phyloP scores from a whole-genome alignment of 495 filamentous ascomycete genomes.

The Hyaloscypha hepaticicola region DNA sequence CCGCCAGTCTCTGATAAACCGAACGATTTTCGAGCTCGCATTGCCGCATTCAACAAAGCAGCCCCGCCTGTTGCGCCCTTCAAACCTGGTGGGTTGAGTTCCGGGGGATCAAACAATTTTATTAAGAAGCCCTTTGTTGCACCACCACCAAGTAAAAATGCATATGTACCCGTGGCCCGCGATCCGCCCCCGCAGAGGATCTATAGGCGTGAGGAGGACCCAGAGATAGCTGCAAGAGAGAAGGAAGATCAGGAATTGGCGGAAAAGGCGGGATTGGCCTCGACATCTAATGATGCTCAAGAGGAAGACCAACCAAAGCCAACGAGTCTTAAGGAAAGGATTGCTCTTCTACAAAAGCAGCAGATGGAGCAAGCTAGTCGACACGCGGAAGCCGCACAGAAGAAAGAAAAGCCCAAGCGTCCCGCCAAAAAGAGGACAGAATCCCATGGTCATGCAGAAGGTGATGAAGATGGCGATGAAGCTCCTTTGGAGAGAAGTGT shows the following conservation, averaged over 20 bases:
- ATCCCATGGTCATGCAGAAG: slow-evolving; percentile 39
- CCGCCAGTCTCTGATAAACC: slow-evolving; percentile 81
- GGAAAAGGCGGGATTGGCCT: slow-evolving; percentile 57
- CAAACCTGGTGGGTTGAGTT: slow-evolving; percentile 66
- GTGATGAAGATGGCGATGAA: slow-evolving; percentile 40
- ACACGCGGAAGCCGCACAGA: slow-evolving; percentile 73
- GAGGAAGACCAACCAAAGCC: slow-evolving; percentile 84
- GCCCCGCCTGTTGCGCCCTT: slow-evolving; percentile 83
- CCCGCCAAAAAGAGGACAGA: slow-evolving; percentile 80
- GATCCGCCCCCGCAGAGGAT: slow-evolving; percentile 67
- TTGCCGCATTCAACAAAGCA: slow-evolving; percentile 93
- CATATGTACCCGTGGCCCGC: slow-evolving; percentile 74
- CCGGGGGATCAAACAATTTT: slow-evolving; percentile 61
- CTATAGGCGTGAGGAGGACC: slow-evolving; percentile 87
- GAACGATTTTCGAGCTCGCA: slow-evolving; percentile 78
- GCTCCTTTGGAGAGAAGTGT: slow-evolving; percentile 45
- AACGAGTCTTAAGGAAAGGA: slow-evolving; percentile 88
- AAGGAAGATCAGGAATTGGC: slow-evolving; percentile 54
- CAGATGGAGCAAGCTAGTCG: slow-evolving; percentile 83
- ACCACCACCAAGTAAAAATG: slow-evolving; percentile 89
- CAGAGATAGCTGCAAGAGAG: slow-evolving; percentile 70
- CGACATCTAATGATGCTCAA: slow-evolving; percentile 46
- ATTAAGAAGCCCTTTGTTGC: slow-evolving; percentile 99
- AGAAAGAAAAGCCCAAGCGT: slow-evolving; percentile 84
- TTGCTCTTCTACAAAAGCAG: slow-evolving; percentile 90